Percentiles rank a stretch among this genome's conserved stretches.
Evolutionary conservation across 805 yeast species (phyloP).

Genomic region (Candida dendrica): DNA sequence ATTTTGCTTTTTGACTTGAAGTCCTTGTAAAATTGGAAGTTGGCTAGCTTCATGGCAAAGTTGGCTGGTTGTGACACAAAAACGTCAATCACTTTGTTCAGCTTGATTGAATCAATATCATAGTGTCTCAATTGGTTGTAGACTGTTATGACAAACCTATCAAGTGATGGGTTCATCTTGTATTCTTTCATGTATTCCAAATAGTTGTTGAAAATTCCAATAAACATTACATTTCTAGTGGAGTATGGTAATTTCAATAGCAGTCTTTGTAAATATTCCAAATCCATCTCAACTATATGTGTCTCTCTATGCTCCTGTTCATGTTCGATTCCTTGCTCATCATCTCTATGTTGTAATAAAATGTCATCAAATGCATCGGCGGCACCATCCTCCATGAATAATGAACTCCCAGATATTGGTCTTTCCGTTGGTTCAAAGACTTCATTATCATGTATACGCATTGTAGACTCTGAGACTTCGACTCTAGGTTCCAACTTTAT

Average conservation of each 20-base stretch:
- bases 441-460: background rate
- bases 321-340: background rate
- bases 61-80: conserved; percentile 15
- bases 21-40: conserved; percentile 11
- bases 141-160: conserved; percentile 16
- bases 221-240: conserved; percentile 8
- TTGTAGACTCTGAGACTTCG: conserved; percentile 1
- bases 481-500: background rate
- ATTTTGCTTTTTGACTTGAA: conserved; percentile 1
- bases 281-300: background rate
- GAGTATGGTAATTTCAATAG: conserved; percentile 6
- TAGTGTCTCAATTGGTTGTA: conserved; percentile 12
- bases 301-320: background rate
- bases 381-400: conserved; percentile 1
- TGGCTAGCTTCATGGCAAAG: conserved; percentile 19
- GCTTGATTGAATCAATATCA: conserved; percentile 4
- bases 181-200: conserved; percentile 10
- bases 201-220: conserved; percentile 11
- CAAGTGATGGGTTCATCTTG: conserved; percentile 8
- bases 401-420: conserved; percentile 16
- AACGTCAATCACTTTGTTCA: conserved; percentile 11
- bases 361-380: background rate
- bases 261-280: conserved; percentile 3
- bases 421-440: conserved; percentile 3
- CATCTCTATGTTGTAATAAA: conserved; percentile 3